Percentiles rank a stretch among this genome's conserved stretches.
Evolutionary conservation across 73 alveolate species (phyloP).

Genomic region (Blepharisma japonicum): DNA sequence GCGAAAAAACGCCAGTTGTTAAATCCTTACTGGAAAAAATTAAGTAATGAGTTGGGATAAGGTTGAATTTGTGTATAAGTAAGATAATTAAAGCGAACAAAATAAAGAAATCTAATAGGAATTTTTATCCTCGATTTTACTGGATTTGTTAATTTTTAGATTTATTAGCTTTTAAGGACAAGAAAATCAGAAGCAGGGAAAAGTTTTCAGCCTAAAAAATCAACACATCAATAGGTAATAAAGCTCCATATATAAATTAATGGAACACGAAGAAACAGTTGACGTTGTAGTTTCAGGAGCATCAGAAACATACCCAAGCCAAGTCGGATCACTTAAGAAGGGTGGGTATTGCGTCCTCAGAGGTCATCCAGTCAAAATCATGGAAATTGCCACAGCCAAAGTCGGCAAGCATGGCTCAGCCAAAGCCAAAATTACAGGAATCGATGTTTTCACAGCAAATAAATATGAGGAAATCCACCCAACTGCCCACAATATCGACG

Average conservation of each 20-base stretch:
- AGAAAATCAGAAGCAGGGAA: no score
- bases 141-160: no score
- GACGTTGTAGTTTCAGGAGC: slow-evolving; percentile 80
- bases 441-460: slow-evolving; percentile 83
- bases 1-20: no score
- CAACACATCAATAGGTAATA: no score
- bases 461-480: slow-evolving; percentile 85
- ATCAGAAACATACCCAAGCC: slow-evolving; percentile 70
- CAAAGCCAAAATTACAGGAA: slow-evolving; percentile 89
- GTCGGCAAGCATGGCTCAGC: slow-evolving; percentile 94
- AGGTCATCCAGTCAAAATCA: slow-evolving; percentile 84
- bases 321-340: slow-evolving; percentile 79
- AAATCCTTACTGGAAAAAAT: no score
- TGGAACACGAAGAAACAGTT: slow-evolving; percentile 55
- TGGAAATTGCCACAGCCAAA: slow-evolving; percentile 75
- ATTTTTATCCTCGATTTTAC: no score
- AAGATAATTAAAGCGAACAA: no score
- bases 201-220: no score
- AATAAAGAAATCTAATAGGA: no score
- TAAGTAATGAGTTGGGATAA: no score
- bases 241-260: not conserved
- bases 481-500: slow-evolving; percentile 83
- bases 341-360: slow-evolving; percentile 74
- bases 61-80: no score
- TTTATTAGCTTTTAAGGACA: no score